Evolutionary conservation across 108 stramenopile genomes (phyloP).

Genomic region (Seminavis robusta): DNA sequence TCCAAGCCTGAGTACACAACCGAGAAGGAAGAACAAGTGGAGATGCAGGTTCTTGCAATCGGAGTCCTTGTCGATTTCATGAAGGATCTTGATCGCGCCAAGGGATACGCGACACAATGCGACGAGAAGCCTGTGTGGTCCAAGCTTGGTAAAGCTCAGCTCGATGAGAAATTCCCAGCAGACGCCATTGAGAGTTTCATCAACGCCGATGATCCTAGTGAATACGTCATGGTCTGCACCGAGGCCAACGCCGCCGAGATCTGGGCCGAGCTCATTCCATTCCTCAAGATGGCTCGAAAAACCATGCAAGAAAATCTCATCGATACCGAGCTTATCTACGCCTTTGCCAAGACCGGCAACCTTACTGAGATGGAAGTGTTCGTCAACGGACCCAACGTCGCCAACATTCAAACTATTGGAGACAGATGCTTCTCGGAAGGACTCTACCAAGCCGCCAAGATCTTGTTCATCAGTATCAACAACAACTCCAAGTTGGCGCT

Average conservation of each 20-base stretch:
- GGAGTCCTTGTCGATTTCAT: conserved; percentile 97
- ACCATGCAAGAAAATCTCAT: conserved; percentile 95
- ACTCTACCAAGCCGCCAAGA: conserved; percentile 95
- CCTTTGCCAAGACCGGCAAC: conserved; percentile 94
- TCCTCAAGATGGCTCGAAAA: conserved; percentile 98
- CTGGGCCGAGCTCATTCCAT: conserved; percentile 94
- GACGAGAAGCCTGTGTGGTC: conserved; percentile 98
- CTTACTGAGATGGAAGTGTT: conserved; percentile 96
- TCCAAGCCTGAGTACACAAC: conserved; percentile 86
- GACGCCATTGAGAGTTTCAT: conserved; percentile 98
- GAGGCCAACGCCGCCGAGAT: conserved; percentile 93
- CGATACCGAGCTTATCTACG: conserved; percentile 98
- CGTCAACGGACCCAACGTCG: conserved; percentile 97
- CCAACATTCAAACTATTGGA: conserved; percentile 95
- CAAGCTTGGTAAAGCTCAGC: conserved; percentile 97
- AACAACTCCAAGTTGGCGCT: conserved; percentile 99
- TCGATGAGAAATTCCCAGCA: conserved; percentile 93
- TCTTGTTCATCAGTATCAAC: conserved; percentile 96
- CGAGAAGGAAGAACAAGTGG: conserved; percentile 90
- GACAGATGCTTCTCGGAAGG: conserved; percentile 96
- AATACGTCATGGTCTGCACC: conserved; percentile 94
- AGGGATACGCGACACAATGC: conserved; percentile 95
- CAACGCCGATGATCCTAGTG: conserved; percentile 94
- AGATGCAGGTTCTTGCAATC: conserved; percentile 95
- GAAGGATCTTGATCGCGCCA: conserved; percentile 96